phyloP scores from a whole-genome alignment of 495 filamentous ascomycete species.

The Chaetomium cochliodes region DNA sequence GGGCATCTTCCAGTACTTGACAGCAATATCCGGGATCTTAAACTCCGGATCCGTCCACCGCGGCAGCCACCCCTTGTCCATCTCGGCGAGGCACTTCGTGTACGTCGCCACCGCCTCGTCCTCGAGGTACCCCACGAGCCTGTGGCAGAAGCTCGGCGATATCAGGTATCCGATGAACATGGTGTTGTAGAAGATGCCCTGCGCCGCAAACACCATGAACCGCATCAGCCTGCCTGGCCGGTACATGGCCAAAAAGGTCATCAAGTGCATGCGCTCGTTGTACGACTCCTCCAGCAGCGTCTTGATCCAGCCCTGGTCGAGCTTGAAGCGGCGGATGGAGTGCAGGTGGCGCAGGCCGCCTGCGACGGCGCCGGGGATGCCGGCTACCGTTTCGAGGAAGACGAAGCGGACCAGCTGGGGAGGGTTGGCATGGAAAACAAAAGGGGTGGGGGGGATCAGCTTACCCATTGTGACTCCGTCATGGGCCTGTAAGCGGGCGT shows the following conservation, averaged over 20 bases:
- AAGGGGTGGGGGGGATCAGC: neutral
- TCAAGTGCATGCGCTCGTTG: slow-evolving; percentile 94
- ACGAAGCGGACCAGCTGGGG: slow-evolving; percentile 70
- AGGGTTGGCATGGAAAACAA: neutral
- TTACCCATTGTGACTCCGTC: slow-evolving; percentile 49
- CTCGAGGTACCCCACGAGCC: slow-evolving; percentile 94
- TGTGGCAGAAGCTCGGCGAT: slow-evolving; percentile 84
- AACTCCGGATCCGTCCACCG: slow-evolving; percentile 68
- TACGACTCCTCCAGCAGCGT: slow-evolving; percentile 90
- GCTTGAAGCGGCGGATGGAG: slow-evolving; percentile 75
- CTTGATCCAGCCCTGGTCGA: slow-evolving; percentile 98
- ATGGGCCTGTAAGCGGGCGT: slow-evolving; percentile 41
- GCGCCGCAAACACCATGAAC: slow-evolving; percentile 74
- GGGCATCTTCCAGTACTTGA: slow-evolving; percentile 90
- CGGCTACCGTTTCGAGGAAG: slow-evolving; percentile 92
- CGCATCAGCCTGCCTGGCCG: slow-evolving; percentile 90
- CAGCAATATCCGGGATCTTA: slow-evolving; percentile 82
- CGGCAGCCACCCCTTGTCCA: slow-evolving; percentile 78
- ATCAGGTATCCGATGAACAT: slow-evolving; percentile 88
- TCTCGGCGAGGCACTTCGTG: slow-evolving; percentile 77
- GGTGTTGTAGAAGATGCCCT: slow-evolving; percentile 89
- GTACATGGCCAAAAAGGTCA: slow-evolving; percentile 92
- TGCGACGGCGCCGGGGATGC: slow-evolving; percentile 93
- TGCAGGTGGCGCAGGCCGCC: slow-evolving; percentile 88
- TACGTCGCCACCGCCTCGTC: slow-evolving; percentile 97